Conservation (phyloP, 108 stramenopile genomes). For the Pinguiococcus pyrenoidosus region DNA sequence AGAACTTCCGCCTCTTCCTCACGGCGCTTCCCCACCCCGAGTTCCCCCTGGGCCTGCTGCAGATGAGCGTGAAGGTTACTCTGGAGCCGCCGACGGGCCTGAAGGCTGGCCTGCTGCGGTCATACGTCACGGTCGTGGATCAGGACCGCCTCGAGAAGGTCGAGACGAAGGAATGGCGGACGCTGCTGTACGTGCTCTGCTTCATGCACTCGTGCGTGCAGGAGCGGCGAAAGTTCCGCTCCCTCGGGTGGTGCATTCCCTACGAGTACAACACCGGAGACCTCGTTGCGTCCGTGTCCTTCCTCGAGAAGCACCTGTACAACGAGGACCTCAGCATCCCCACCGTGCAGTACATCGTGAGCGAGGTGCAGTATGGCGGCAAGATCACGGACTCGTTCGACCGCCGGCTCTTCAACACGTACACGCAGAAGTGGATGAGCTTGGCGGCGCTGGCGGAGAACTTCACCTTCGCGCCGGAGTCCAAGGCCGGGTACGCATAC, state of each 20-base stretch:
- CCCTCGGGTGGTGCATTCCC: constrained; percentile 39
- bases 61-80: constrained; percentile 30
- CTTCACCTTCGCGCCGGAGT: constrained; percentile 24
- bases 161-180: constrained; percentile 33
- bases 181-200: constrained; percentile 23
- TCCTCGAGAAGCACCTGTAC: constrained; percentile 37
- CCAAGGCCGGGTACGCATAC: constrained; percentile 19
- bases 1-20: constrained; percentile 25
- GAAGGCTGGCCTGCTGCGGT: constrained; percentile 25
- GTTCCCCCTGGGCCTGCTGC: constrained; percentile 33
- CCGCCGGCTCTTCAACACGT: constrained; percentile 25
- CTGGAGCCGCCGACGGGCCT: constrained; percentile 37
- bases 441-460: constrained; percentile 1
- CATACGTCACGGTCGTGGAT: constrained; percentile 27
- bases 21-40: constrained; percentile 20
- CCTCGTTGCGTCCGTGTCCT: constrained; percentile 28
- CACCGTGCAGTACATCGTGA: constrained; percentile 38
- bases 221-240: constrained; percentile 40
- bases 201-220: constrained; percentile 37
- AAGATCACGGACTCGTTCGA: constrained; percentile 38
- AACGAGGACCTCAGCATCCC: constrained; percentile 8
- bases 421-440: constrained; percentile 21
- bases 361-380: constrained; percentile 38
- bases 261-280: constrained; percentile 43
- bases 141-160: constrained; percentile 38